Base-by-base conservation (phyloP, 345 rosid species). In the Rubroshorea leprosula region DNA sequence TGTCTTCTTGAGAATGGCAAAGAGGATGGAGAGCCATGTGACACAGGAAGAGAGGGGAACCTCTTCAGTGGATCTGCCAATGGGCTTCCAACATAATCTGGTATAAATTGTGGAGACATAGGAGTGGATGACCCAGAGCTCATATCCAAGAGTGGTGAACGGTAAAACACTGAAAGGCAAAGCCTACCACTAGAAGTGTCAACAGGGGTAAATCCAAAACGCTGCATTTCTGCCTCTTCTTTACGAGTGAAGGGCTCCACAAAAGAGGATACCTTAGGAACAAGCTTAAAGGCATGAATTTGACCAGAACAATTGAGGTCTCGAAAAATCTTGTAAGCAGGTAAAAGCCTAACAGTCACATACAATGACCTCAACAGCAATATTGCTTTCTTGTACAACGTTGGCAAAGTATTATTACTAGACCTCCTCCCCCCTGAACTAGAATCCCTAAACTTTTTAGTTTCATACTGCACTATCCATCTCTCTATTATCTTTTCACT, bases 41-140 rank as follows among this genome's bases (percentile, higher is more conserved):
- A 66, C 58, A 76, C 67, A 6, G 99, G 96, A 61, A 82, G 83
- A 41, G 86, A 79, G n/a, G 96, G 80, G 51, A 93, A 82, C 58
- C 81, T 82, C 75, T 77, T 93, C 27, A 89, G 67, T 10, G 95
- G 97, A 58, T 93, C 89, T 55, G 90, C 90, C 73, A 93, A 71
- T 39, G 99, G 99, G 69, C 99, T 89, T 48, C 99, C 99, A 71
- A 93, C 99, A 70, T 93, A 93, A 73, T 93, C 89, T 0, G 79
- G 80, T 58, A 93, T 93, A 72, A 87, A 79, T 19, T 82, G 91
- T 17, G 99, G 85, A 49, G 95, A 82, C 73, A 93, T 61, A 22
- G 87, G 90, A 14, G 97, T 80, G 16, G 90, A 83, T 31, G 88
- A 68, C 45, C 76, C 95, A 6, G 85, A 85, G 63, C 74, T 76